A percentile compares a stretch with the other conserved stretches of the same genome.
phyloP scores from a whole-genome alignment of 2,329 filamentous ascomycete genomes.

The Arthrobotrys entomopaga region DNA sequence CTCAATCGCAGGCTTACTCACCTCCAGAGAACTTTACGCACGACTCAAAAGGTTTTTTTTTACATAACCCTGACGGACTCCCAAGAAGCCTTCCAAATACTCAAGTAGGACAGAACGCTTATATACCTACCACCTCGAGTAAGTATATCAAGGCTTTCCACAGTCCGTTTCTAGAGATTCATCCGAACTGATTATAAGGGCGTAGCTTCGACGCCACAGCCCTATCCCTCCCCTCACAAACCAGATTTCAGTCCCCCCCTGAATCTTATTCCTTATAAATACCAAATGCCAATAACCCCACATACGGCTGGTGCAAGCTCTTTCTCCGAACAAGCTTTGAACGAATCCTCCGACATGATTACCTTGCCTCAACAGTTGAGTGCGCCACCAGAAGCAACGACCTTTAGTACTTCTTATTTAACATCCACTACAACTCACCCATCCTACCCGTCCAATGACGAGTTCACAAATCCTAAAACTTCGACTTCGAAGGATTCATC shows the following conservation, averaged over 20 bases:
- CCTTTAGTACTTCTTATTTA: slow-evolving; percentile 58
- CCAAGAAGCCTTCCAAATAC: slow-evolving; percentile 57
- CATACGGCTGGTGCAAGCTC: slow-evolving; percentile 57
- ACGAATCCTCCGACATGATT: slow-evolving; percentile 55
- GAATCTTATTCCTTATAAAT: slow-evolving; percentile 59
- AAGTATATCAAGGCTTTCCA: slow-evolving; percentile 25
- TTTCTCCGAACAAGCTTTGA: slow-evolving; percentile 56
- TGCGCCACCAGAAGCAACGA: slow-evolving; percentile 58
- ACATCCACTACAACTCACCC: slow-evolving; percentile 46
- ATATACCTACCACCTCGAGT: slow-evolving; percentile 58
- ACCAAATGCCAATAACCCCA: slow-evolving; percentile 59
- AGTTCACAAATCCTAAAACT: slow-evolving; percentile 37
- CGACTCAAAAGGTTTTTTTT: slow-evolving; percentile 57
- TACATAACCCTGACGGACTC: slow-evolving; percentile 58
- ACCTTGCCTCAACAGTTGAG: slow-evolving; percentile 57
- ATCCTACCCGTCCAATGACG: slow-evolving; percentile 28
- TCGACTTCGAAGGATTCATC: slow-evolving; percentile 35
- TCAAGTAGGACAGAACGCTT: slow-evolving; percentile 57
- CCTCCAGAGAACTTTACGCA: slow-evolving; percentile 58
- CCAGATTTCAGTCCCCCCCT: slow-evolving; percentile 58
- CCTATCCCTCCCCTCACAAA: slow-evolving; percentile 58
- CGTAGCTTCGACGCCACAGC: slow-evolving; percentile 55
- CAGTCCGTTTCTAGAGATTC: neutral
- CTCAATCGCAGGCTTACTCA: slow-evolving; percentile 57
- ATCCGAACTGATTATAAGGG: slow-evolving; percentile 49